Evolutionary conservation across 2,329 filamentous ascomycete species (phyloP).

Genomic region (Byssothecium circinans): DNA sequence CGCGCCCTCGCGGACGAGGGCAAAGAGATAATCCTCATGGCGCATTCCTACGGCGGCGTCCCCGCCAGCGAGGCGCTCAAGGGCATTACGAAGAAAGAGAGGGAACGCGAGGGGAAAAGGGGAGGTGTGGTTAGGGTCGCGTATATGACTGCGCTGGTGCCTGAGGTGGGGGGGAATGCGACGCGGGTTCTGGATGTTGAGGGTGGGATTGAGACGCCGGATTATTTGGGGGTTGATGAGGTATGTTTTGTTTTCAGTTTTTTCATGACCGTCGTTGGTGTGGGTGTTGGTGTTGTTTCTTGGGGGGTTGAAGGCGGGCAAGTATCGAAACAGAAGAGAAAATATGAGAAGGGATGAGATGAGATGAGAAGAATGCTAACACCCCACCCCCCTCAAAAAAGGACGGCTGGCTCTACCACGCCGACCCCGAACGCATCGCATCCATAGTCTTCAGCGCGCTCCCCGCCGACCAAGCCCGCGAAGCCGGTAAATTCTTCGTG

Average conservation of each 20-base stretch:
- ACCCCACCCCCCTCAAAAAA: too few relatives aligned
- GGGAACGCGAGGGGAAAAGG: constrained; percentile 27
- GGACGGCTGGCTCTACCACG: constrained; percentile 13
- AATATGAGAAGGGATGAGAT: too few relatives aligned
- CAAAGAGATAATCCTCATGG: constrained; percentile 41
- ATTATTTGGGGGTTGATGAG: constrained; percentile 10
- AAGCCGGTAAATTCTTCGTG: constrained; percentile 17
- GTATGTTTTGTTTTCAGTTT: constrained; percentile 5
- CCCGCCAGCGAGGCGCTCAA: constrained; percentile 32
- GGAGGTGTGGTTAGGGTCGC: constrained; percentile 33
- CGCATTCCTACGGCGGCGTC: constrained; percentile 44
- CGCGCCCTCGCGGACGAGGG: constrained; percentile 30
- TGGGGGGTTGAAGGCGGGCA: too few relatives aligned
- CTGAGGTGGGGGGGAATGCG: constrained; percentile 14
- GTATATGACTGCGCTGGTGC: constrained; percentile 23
- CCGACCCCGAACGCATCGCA: constrained; percentile 7
- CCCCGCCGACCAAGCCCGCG: constrained; percentile 12
- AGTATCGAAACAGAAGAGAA: too few relatives aligned
- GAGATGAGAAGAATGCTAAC: too few relatives aligned
- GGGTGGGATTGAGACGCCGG: background rate
- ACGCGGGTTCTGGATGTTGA: constrained; percentile 4
- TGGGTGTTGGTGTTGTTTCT: too few relatives aligned
- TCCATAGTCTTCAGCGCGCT: constrained; percentile 20
- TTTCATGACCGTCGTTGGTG: background rate
- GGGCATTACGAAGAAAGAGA: constrained; percentile 29